phyloP scores from a whole-genome alignment of 495 filamentous ascomycete species.

The Aspergillus incahuasiensis region DNA sequence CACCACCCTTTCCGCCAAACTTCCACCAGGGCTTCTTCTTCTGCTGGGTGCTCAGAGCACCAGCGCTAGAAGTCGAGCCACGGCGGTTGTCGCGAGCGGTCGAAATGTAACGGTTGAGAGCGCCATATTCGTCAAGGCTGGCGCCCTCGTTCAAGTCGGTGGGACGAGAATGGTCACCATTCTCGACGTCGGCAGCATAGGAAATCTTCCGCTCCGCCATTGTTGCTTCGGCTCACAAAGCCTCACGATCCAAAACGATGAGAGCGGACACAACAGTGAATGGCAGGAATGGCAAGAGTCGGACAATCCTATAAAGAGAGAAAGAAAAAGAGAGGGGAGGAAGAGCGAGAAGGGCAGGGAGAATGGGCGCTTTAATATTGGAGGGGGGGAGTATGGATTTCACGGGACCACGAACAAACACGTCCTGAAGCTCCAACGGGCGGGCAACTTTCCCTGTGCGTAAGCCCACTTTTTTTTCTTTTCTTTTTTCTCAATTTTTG shows the following conservation, averaged over 20 bases:
- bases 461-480: slow-evolving; percentile 25
- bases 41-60: slow-evolving; percentile 33
- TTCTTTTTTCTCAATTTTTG: slow-evolving; percentile 11
- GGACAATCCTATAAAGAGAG: slow-evolving; percentile 40
- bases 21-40: slow-evolving; percentile 53
- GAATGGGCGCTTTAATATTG: slow-evolving; percentile 25
- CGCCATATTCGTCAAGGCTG: slow-evolving; percentile 48
- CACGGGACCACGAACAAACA: slow-evolving; percentile 27
- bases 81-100: slow-evolving; percentile 58
- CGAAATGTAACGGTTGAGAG: slow-evolving; percentile 62
- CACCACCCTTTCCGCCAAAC: slow-evolving; percentile 45
- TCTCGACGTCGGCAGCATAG: slow-evolving; percentile 51
- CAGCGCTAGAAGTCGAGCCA: slow-evolving; percentile 52
- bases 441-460: slow-evolving; percentile 28
- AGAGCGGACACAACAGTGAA: slow-evolving; percentile 37
- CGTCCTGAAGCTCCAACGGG: slow-evolving; percentile 29
- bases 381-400: slow-evolving; percentile 28
- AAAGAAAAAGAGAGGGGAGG: slow-evolving; percentile 23
- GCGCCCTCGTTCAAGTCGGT: slow-evolving; percentile 29
- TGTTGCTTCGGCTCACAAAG: slow-evolving; percentile 47
- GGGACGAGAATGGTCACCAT: slow-evolving; percentile 41
- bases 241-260: slow-evolving; percentile 38
- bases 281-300: slow-evolving; percentile 43
- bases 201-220: slow-evolving; percentile 52
- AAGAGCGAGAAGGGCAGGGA: slow-evolving; percentile 22